A percentile compares a stretch with the other conserved stretches of the same genome.
Conservation (phyloP, 1,139 yeast genomes). For the Debaryomycetaceae sp. region DNA sequence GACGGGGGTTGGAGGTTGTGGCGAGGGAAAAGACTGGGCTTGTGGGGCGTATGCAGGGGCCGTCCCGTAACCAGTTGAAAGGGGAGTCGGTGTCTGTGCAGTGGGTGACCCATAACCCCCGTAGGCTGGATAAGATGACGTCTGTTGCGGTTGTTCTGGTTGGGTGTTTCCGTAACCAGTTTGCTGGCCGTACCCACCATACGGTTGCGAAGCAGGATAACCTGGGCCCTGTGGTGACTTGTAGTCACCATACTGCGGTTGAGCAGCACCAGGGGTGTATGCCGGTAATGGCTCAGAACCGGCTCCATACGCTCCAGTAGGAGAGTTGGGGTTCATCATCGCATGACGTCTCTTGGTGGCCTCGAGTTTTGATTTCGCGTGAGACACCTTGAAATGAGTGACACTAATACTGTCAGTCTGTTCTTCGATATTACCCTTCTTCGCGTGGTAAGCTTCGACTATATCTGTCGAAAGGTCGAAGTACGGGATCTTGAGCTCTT, state of each 20-base stretch:
- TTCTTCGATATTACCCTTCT: constrained; percentile 90
- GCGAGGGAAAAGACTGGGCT: constrained; percentile 37
- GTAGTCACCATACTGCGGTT: constrained; percentile 19
- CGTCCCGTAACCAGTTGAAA: constrained; percentile 9
- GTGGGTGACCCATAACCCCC: constrained; percentile 17
- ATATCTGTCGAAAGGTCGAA: constrained; percentile 84
- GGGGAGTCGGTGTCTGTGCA: constrained; percentile 10
- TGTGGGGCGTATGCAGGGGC: constrained; percentile 18
- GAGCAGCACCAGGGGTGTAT: constrained; percentile 24
- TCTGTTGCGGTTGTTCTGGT: constrained; percentile 11
- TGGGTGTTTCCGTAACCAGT: constrained; percentile 4
- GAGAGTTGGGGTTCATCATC: constrained; percentile 18
- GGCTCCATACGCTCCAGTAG: constrained; percentile 30
- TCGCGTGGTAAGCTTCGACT: constrained; percentile 69
- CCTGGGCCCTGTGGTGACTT: constrained; percentile 16
- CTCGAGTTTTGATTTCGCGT: constrained; percentile 79
- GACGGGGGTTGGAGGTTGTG: constrained; percentile 10
- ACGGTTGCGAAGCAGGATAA: constrained; percentile 11
- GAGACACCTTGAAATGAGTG: constrained; percentile 87
- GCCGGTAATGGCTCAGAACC: constrained; percentile 27
- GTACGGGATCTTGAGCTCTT: constrained; percentile 94
- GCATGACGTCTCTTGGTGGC: constrained; percentile 77
- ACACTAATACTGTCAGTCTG: constrained; percentile 81
- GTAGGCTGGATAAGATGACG: constrained; percentile 13
- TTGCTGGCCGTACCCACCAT: constrained; percentile 18